These are phyloP conservation scores for Amaranthus palmeri DNA, from an alignment of 148 eudicot genomes.

Conservation along the genomic window DNA sequence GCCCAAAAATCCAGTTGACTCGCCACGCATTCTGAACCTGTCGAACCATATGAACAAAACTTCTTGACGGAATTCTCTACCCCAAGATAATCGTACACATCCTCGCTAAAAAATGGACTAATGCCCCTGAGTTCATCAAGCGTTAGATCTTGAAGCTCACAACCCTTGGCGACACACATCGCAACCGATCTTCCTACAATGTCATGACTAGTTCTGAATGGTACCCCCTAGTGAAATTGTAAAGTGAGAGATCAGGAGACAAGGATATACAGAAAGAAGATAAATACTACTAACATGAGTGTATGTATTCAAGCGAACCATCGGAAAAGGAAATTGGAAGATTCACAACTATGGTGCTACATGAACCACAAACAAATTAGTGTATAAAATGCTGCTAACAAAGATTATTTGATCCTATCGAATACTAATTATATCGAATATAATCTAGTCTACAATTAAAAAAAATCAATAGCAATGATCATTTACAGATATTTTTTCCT, in stretches of 20 bases:
- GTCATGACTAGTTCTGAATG: conserved; percentile 96
- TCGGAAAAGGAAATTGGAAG: not conserved
- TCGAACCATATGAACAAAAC: conserved; percentile 86
- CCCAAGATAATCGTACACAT: conserved; percentile 82
- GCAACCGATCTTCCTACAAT: conserved; percentile 89
- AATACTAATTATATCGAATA: no score
- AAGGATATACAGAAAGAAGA: not conserved
- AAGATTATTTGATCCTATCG: no score
- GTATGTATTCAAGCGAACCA: not conserved
- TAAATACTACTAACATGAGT: not conserved
- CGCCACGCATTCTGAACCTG: conserved; percentile 85
- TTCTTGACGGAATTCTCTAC: conserved; percentile 82
- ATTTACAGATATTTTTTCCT: no score
- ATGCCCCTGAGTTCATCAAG: conserved; percentile 61
- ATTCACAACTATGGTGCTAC: no score
- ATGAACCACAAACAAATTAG: no score
- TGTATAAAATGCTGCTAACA: no score
- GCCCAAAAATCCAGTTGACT: conserved; percentile 71
- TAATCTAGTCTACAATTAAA: no score
- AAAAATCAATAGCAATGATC: no score
- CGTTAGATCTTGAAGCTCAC: conserved; percentile 65
- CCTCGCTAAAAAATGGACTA: conserved; percentile 52
- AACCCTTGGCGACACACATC: conserved; percentile 60
- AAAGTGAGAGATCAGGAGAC: not conserved
- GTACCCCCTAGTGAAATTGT: conserved; percentile 58